Evolutionary conservation across 2,329 filamentous ascomycete genomes (phyloP).

Genomic region (Fusarium sp.): DNA sequence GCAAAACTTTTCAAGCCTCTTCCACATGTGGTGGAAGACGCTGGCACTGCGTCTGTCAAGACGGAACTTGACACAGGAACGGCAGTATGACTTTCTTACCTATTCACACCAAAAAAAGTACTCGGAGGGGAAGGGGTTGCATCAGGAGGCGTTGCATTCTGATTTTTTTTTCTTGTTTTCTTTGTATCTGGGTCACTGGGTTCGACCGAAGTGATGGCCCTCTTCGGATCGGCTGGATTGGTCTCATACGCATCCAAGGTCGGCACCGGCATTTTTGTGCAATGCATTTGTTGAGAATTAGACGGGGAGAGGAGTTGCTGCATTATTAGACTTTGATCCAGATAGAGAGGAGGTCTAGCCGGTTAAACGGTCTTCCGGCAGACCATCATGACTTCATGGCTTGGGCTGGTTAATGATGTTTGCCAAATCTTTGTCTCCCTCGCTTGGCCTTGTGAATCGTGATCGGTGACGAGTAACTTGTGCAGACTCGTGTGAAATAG

Average conservation of each 20-base stretch:
- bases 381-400: constrained; percentile 49
- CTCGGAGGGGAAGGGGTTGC: constrained; percentile 48
- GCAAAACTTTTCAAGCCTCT: constrained; percentile 75
- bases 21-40: constrained; percentile 55
- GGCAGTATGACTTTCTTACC: constrained; percentile 45
- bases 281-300: constrained; percentile 52
- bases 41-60: constrained; percentile 55
- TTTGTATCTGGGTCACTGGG: constrained; percentile 39
- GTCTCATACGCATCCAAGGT: constrained; percentile 44
- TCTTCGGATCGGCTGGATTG: constrained; percentile 34
- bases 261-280: constrained; percentile 45
- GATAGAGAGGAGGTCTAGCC: constrained; percentile 49
- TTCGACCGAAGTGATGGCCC: constrained; percentile 31
- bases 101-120: constrained; percentile 40
- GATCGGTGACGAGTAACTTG: constrained; percentile 4
- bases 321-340: constrained; percentile 54
- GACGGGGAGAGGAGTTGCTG: constrained; percentile 51
- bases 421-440: constrained; percentile 23
- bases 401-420: constrained; percentile 50
- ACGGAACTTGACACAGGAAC: constrained; percentile 50
- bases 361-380: constrained; percentile 43
- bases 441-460: constrained; percentile 17
- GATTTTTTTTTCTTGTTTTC: constrained; percentile 43
- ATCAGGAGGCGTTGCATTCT: constrained; percentile 53
- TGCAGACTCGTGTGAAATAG: background rate